These are phyloP conservation scores for Termitomyces heimii DNA, from an alignment of 768 basidiomycete genomes.

Conservation along the genomic window DNA sequence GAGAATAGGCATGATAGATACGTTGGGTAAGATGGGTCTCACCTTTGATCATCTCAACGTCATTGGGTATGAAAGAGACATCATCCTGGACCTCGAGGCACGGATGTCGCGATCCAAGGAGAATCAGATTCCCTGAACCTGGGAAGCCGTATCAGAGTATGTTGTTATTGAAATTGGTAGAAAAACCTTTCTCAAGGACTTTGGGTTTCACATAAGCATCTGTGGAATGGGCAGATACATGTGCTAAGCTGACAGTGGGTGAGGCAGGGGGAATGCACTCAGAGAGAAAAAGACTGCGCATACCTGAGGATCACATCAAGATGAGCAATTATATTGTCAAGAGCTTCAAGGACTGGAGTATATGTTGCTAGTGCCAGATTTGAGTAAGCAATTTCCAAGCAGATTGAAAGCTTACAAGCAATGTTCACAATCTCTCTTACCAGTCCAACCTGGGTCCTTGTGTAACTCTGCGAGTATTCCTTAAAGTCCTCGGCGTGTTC, in stretches of 20 bases:
- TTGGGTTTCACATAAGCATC: conserved; percentile 86
- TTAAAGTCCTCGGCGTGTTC: conserved; percentile 64
- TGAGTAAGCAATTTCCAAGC: conserved; percentile 19
- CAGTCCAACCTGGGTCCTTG: conserved; percentile 68
- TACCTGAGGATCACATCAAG: conserved; percentile 90
- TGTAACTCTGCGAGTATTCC: conserved; percentile 64
- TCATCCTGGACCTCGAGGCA: conserved; percentile 97
- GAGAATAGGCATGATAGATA: not conserved
- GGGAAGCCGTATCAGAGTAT: conserved; percentile 3
- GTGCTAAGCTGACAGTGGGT: conserved; percentile 66
- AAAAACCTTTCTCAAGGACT: conserved; percentile 61
- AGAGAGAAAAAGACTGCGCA: not conserved
- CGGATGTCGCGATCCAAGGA: conserved; percentile 89
- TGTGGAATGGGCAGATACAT: conserved; percentile 83
- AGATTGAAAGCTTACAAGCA: conserved; percentile 55
- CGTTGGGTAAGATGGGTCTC: conserved; percentile 9
- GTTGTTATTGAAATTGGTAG: not conserved
- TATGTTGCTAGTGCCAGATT: conserved; percentile 70
- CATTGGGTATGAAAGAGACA: conserved; percentile 91
- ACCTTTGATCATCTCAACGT: conserved; percentile 92
- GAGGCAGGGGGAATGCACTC: not conserved
- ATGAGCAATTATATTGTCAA: conserved; percentile 83
- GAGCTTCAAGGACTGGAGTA: conserved; percentile 75
- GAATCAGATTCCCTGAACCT: conserved; percentile 77
- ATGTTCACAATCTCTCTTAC: conserved; percentile 93